These are phyloP conservation scores for Eucommia ulmoides DNA, from an alignment of 257 asterid genomes.

Conservation along the genomic window DNA sequence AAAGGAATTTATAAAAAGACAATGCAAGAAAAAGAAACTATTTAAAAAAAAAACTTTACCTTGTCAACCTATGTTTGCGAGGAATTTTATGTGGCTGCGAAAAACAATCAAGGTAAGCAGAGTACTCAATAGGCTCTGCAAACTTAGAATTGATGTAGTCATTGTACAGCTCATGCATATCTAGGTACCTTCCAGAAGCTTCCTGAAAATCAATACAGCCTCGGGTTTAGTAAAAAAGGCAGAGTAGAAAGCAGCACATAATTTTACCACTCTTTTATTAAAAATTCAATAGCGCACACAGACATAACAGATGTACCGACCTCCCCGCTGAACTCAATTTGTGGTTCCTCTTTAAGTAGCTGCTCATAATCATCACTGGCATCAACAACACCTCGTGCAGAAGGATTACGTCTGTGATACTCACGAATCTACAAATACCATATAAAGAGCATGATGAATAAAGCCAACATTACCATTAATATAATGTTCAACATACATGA, in stretches of 20 bases:
- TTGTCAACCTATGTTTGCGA: conserved; percentile 54
- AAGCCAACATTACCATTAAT: too few relatives aligned
- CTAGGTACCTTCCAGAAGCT: conserved; percentile 85
- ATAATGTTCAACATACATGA: too few relatives aligned
- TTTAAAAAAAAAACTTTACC: conserved; percentile 27
- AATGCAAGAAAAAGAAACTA: not conserved
- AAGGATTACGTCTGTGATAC: conserved; percentile 83
- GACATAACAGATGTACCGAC: conserved; percentile 19
- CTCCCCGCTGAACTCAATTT: conserved; percentile 89
- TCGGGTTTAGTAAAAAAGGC: not conserved
- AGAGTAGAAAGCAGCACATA: not conserved
- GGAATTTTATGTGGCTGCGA: conserved; percentile 48
- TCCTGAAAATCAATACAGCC: conserved; percentile 41
- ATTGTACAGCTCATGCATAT: conserved; percentile 80
- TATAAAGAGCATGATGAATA: too few relatives aligned
- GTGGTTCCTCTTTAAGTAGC: conserved; percentile 84
- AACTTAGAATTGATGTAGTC: conserved; percentile 79
- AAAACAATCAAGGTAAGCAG: conserved; percentile 74
- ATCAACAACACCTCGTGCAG: conserved; percentile 76
- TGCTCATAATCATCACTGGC: conserved; percentile 75
- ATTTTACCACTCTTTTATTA: not conserved
- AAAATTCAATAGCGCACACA: not conserved
- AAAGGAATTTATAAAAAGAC: too few relatives aligned
- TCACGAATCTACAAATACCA: conserved; percentile 60
- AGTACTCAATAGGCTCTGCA: conserved; percentile 70